Base-by-base conservation (phyloP, 202 grass and related monocot species). In the Panicum hallii region DNA sequence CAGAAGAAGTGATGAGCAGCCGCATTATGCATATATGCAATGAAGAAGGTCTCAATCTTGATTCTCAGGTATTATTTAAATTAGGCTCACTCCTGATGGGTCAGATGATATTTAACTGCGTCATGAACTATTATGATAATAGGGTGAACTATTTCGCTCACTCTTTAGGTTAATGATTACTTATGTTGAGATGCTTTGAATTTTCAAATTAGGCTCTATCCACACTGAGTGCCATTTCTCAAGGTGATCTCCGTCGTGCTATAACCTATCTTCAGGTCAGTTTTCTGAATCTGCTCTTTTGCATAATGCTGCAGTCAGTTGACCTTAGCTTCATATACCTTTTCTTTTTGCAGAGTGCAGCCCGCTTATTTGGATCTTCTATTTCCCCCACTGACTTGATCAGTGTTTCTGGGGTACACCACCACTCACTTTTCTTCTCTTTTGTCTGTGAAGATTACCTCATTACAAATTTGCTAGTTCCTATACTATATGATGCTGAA, bases 201-300 rank as follows among this genome's bases (percentile, higher is more conserved):
- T 89, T 83, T 68, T 83, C 48, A 84, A 78, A 58, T 89, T 72
- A 99, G 97, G 97, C 90, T 46, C 50, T 96, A 53, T 92, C 90
- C 74, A 96, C 90, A 74, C 75, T 99, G 67, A 91, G 97, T 74
- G 64, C 86, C 67, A 99, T 99, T 82, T 96, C 93, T 82, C 93
- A 99, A 88, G 97, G 97, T 63, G 97, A 99, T 92, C 97, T 99
- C 82, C 97, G 97, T 26, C 91, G 91, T 78, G 97, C 93, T 78
- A 99, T 99, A 84, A 94, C 97, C 63, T 99, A 96, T 84, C 84
- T 99, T 90, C 97, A 99, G 97, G 97, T 99, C 47, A 17, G 74
- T 67, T 90, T 71, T 56, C 57, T 55, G 14, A 70, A 49, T 30
- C 53, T 68, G 15, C 10, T 44, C 8, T 0, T 76, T 48, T 38